Evolutionary conservation across 371 early-diverging fungal species (phyloP), one percentile per base, ranked within the genome.

Genomic region (Parasitella parasitica): DNA sequence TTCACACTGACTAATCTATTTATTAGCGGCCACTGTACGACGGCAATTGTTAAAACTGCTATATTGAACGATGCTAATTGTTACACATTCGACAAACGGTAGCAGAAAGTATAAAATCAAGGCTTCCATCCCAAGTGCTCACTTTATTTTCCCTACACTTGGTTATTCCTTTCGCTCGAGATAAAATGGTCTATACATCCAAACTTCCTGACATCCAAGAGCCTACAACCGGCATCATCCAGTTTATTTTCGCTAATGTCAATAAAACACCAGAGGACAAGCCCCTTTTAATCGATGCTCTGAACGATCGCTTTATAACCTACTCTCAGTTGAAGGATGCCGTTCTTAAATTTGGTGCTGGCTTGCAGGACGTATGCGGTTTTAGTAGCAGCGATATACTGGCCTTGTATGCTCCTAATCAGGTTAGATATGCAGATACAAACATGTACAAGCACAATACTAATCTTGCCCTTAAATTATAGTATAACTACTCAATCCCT

Each of bases 361-460:
- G 93, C 32, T 75, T 95, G 18, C 76, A 81, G 69, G 82, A 89
- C 59, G 37, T 60, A 5, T 66, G 43, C 11, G 72, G 73, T 2
- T 83, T 94, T 32, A 70, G 85, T 43, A 77, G 69, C 37, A 87
- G 90, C 57, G 90, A 93, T 59, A 86, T 86, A 0, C 65, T 92
- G 16, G 89, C 85, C 34, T 62, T 92, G 3, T 88, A 83, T 52
- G 72, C 91, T 16, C 89, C 89, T 34, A 94, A 94, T 76, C 80
- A 85, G 62, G 82, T 57, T 34, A 37, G 15, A 12, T 32, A 2
- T n/a, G n/a, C n/a, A n/a, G n/a, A n/a, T n/a, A n/a, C n/a, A n/a
- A n/a, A n/a, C n/a, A n/a, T n/a, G n/a, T n/a, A n/a, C n/a, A n/a
- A n/a, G n/a, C n/a, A n/a, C n/a, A n/a, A n/a, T n/a, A n/a, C n/a